These are phyloP conservation scores for Wolfiporia cocos DNA, from an alignment of 1,284 basidiomycete genomes.

Conservation along the genomic window DNA sequence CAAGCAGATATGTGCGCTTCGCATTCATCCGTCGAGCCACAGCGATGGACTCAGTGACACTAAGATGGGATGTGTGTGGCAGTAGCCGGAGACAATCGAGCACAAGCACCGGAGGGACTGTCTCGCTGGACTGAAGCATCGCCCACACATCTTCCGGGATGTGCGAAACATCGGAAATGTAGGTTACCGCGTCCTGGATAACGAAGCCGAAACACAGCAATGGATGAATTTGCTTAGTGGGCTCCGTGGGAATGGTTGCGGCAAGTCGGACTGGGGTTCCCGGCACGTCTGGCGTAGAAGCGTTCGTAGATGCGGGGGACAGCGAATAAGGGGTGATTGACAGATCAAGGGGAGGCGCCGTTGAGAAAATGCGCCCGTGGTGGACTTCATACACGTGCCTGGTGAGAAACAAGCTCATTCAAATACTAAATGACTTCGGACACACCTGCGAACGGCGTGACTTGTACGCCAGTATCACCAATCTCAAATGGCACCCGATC, in stretches of 20 bases:
- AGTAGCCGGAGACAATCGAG: constrained; percentile 65
- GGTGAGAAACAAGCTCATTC: not conserved
- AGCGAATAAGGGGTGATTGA: constrained; percentile 33
- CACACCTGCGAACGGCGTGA: constrained; percentile 65
- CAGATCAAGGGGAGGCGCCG: constrained; percentile 31
- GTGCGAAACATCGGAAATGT: constrained; percentile 71
- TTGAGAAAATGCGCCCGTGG: constrained; percentile 55
- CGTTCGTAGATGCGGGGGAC: constrained; percentile 27
- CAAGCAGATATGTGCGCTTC: constrained; percentile 59
- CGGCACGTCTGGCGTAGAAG: constrained; percentile 37
- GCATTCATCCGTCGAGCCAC: constrained; percentile 50
- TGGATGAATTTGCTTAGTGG: constrained; percentile 39
- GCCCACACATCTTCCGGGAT: constrained; percentile 67
- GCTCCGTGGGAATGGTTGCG: constrained; percentile 1
- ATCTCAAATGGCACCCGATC: constrained; percentile 61
- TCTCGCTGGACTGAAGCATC: constrained; percentile 31
- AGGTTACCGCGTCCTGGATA: constrained; percentile 55
- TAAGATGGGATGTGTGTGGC: constrained; percentile 68
- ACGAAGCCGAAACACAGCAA: constrained; percentile 75
- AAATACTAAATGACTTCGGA: constrained; percentile 5
- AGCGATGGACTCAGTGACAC: constrained; percentile 50
- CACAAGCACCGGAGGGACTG: constrained; percentile 47
- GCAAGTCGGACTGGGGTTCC: constrained; percentile 19
- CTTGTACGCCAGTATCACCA: constrained; percentile 49
- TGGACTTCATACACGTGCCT: constrained; percentile 42